phyloP scores from a whole-genome alignment of 352 stramenopile genomes.

The Phytopythium helicoides region DNA sequence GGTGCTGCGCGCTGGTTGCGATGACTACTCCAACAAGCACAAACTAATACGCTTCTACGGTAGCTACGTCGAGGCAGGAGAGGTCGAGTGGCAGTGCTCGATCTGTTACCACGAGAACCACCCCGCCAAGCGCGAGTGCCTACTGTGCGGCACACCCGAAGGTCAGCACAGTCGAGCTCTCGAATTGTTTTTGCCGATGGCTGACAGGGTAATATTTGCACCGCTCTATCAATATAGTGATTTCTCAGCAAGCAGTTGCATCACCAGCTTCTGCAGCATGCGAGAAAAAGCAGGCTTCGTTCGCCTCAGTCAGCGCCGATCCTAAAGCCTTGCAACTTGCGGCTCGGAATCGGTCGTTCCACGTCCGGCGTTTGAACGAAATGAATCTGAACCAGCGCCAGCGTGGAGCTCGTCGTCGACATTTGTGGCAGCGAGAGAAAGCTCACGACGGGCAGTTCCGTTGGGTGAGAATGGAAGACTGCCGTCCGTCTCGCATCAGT shows the following conservation, averaged over 20 bases:
- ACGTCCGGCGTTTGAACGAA: slow-evolving; percentile 75
- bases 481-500: slow-evolving; percentile 61
- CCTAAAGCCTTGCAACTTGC: slow-evolving; percentile 36
- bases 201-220: slow-evolving; percentile 2
- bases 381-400: slow-evolving; percentile 83
- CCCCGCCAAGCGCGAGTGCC: slow-evolving; percentile 73
- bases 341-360: slow-evolving; percentile 70
- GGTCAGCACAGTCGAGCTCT: slow-evolving; percentile 14
- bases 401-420: slow-evolving; percentile 60
- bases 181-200: background rate
- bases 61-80: slow-evolving; percentile 63
- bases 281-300: slow-evolving; percentile 21
- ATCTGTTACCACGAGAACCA: slow-evolving; percentile 87
- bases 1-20: slow-evolving; percentile 20
- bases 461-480: slow-evolving; percentile 74
- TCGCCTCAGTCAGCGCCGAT: slow-evolving; percentile 21
- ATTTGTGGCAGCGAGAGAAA: slow-evolving; percentile 79
- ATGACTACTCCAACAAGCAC: too few species aligned
- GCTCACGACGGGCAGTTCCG: slow-evolving; percentile 70
- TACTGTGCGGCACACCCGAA: slow-evolving; percentile 82
- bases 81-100: slow-evolving; percentile 80
- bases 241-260: slow-evolving; percentile 55
- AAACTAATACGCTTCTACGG: too few species aligned
- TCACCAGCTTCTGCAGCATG: slow-evolving; percentile 15
- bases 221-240: slow-evolving; percentile 31